Conservation (phyloP, 2,329 filamentous ascomycete genomes). For the Myriangium duriaei region DNA sequence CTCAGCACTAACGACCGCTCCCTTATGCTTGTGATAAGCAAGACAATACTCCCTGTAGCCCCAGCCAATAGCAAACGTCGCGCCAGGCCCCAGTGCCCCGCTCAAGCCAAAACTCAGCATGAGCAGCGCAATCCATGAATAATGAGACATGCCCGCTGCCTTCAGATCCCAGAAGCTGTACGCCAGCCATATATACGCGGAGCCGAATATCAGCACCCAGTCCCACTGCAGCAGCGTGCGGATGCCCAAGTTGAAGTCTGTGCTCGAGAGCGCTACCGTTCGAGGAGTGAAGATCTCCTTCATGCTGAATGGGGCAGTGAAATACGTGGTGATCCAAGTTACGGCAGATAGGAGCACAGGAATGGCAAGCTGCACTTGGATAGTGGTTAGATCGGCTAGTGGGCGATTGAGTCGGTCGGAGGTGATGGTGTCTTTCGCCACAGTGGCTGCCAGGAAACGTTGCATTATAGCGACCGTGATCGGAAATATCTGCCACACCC, state of each 20-base stretch:
- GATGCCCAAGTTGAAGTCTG: neutral
- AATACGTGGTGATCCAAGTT: conserved; percentile 7
- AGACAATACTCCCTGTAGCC: conserved; percentile 26
- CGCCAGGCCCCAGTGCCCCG: conserved; percentile 20
- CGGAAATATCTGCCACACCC: conserved; percentile 10
- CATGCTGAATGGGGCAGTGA: neutral
- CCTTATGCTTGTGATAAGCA: conserved; percentile 18
- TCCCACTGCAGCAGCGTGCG: conserved; percentile 6
- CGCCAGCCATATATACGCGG: conserved; percentile 18
- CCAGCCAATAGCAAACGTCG: conserved; percentile 20
- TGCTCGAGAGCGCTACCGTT: neutral
- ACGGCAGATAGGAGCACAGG: conserved; percentile 8
- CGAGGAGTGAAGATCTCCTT: conserved; percentile 7
- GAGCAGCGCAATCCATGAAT: conserved; percentile 16
- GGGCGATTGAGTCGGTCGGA: conserved; percentile 12
- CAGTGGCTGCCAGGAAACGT: conserved; percentile 13
- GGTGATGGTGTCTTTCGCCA: conserved; percentile 15
- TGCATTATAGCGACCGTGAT: conserved; percentile 14
- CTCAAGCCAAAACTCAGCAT: conserved; percentile 13
- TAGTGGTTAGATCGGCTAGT: conserved; percentile 11
- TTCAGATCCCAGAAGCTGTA: conserved; percentile 25
- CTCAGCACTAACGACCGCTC: conserved; percentile 10
- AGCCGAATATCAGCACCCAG: neutral
- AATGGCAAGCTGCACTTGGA: conserved; percentile 10
- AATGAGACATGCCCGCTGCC: conserved; percentile 18